These are phyloP conservation scores for Lecanoromycetidae sp. DNA, from an alignment of 2,329 filamentous ascomycete genomes.

Conservation along the genomic window DNA sequence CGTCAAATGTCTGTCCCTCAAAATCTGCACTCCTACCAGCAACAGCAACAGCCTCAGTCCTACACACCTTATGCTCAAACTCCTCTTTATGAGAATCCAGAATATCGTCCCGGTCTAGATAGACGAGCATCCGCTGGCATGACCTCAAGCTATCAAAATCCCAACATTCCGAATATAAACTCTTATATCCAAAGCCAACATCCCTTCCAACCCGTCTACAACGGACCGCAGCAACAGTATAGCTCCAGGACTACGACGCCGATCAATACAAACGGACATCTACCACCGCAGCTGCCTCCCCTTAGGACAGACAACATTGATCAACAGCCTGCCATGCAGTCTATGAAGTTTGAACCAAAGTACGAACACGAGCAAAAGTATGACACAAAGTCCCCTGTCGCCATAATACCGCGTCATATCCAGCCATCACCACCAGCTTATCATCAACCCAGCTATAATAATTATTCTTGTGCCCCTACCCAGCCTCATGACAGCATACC, in stretches of 20 bases:
- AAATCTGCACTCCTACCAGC: constrained; percentile 13
- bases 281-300: constrained; percentile 5
- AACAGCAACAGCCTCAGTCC: constrained; percentile 8
- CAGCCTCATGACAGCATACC: too few relatives aligned
- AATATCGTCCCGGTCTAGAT: constrained; percentile 4
- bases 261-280: constrained; percentile 5
- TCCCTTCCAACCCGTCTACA: constrained; percentile 2
- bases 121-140: constrained; percentile 7
- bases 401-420: constrained; percentile 3
- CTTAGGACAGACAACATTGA: constrained; percentile 4
- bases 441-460: background rate
- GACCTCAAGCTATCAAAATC: background rate
- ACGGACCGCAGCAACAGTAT: constrained; percentile 1
- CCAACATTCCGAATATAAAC: constrained; percentile 2
- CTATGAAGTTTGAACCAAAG: constrained; percentile 10
- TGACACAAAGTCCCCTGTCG: constrained; percentile 2
- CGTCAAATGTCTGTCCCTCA: constrained; percentile 15
- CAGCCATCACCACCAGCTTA: constrained; percentile 2
- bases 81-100: constrained; percentile 5
- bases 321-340: background rate
- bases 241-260: constrained; percentile 4
- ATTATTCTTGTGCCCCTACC: too few relatives aligned
- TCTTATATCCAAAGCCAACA: constrained; percentile 7
- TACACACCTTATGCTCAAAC: constrained; percentile 12
- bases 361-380: constrained; percentile 6